These are phyloP conservation scores for Blastobotrys apis DNA, from an alignment of 1,139 yeast species.

Conservation along the genomic window DNA sequence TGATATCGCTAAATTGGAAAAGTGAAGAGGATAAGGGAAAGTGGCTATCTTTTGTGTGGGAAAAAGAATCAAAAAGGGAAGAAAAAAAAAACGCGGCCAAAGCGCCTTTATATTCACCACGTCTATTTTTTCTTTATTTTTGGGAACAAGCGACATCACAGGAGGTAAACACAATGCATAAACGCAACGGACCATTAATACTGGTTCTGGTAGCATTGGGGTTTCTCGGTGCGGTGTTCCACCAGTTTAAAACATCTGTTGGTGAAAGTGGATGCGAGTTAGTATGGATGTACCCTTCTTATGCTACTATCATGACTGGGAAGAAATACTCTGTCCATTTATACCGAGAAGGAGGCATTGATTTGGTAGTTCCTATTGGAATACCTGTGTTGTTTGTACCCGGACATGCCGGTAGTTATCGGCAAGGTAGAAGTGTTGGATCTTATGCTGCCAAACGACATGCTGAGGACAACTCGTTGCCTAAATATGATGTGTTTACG, in stretches of 20 bases:
- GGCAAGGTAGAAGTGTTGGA: constrained; percentile 90
- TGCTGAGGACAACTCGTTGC: constrained; percentile 8
- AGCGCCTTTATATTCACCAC: no score
- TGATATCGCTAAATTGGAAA: no score
- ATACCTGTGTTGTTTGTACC: constrained; percentile 90
- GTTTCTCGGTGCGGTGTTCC: neutral
- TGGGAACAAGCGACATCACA: no score
- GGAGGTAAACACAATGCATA: no score
- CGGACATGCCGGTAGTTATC: constrained; percentile 94
- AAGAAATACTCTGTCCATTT: constrained; percentile 74
- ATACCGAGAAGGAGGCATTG: constrained; percentile 57
- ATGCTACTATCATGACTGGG: constrained; percentile 39
- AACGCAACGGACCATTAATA: no score
- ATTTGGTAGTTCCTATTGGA: constrained; percentile 50
- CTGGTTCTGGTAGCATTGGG: no score
- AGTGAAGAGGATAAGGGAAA: no score
- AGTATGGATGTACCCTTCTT: constrained; percentile 44
- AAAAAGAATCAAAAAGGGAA: no score
- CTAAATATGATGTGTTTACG: constrained; percentile 51
- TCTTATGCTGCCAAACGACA: constrained; percentile 45
- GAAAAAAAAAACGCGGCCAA: no score
- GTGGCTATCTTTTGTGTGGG: no score
- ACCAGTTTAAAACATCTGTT: no score
- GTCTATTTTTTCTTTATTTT: no score
- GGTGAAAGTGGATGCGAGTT: constrained; percentile 32